These are phyloP conservation scores for Rhodotorula glutinis DNA, from an alignment of 1,284 basidiomycete species.

Conservation along the genomic window DNA sequence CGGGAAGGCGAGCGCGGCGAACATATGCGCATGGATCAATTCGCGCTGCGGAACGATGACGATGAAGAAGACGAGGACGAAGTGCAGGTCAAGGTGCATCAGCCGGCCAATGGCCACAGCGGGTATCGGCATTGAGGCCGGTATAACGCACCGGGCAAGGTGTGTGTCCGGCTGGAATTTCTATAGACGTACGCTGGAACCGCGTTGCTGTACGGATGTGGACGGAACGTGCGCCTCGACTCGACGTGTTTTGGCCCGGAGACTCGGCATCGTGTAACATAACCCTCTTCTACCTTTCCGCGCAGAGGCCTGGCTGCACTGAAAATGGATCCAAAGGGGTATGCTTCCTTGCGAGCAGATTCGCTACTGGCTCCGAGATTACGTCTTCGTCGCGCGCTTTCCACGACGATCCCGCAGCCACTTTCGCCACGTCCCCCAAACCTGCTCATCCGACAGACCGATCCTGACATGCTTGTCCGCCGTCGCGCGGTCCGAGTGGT, in stretches of 20 bases:
- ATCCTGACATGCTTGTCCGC: no score
- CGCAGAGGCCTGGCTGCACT: not conserved
- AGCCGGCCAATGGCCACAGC: not conserved
- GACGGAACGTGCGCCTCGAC: no score
- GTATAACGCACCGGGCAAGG: no score
- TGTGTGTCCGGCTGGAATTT: no score
- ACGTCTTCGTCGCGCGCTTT: not conserved
- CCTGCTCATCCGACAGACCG: not conserved
- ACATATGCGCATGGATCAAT: constrained; percentile 24
- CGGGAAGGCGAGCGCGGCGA: not conserved
- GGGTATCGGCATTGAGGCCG: not conserved
- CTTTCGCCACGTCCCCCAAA: not conserved
- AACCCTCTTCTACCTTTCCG: not conserved
- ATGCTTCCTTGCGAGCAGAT: not conserved
- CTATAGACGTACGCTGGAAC: not conserved
- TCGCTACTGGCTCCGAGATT: not conserved
- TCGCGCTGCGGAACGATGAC: constrained; percentile 19
- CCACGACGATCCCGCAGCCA: not conserved
- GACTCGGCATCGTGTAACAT: not conserved
- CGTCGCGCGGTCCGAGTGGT: no score
- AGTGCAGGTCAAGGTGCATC: constrained; percentile 2
- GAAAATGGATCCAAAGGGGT: not conserved
- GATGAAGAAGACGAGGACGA: constrained; percentile 8
- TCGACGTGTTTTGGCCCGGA: no score
- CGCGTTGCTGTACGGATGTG: no score